A percentile compares a stretch with the other conserved stretches of the same genome.
These are phyloP conservation scores for Syzygium jambos DNA, from an alignment of 345 rosid species.

Conservation along the genomic window DNA sequence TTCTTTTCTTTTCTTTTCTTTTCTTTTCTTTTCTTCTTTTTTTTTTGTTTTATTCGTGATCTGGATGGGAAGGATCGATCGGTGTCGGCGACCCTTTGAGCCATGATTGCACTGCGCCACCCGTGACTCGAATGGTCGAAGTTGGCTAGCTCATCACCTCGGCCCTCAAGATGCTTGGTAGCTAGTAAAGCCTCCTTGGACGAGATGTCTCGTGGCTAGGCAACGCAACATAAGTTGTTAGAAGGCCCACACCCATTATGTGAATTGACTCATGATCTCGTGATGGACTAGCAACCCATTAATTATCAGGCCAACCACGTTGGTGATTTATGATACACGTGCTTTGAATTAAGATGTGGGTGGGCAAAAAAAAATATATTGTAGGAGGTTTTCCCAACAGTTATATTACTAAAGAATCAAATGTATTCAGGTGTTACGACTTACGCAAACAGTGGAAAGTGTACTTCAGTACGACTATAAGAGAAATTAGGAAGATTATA, in stretches of 20 bases:
- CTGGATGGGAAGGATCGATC: not conserved
- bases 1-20: too few species aligned
- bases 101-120: not conserved
- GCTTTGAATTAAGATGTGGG: not conserved
- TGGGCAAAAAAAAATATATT: not conserved
- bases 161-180: not conserved
- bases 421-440: too few species aligned
- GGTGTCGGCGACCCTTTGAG: not conserved
- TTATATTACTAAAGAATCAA: too few species aligned
- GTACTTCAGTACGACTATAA: too few species aligned
- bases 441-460: too few species aligned
- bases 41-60: not conserved
- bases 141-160: not conserved
- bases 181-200: not conserved
- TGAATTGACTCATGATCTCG: not conserved
- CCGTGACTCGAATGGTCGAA: not conserved
- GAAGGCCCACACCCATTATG: not conserved
- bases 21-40: too few species aligned
- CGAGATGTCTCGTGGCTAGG: not conserved
- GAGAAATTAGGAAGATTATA: too few species aligned
- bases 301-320: not conserved
- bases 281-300: not conserved
- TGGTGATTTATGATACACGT: not conserved
- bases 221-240: not conserved
- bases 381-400: too few species aligned